These are phyloP conservation scores for Hexamita inflata DNA, from an alignment of 208 protist species.

Conservation along the genomic window DNA sequence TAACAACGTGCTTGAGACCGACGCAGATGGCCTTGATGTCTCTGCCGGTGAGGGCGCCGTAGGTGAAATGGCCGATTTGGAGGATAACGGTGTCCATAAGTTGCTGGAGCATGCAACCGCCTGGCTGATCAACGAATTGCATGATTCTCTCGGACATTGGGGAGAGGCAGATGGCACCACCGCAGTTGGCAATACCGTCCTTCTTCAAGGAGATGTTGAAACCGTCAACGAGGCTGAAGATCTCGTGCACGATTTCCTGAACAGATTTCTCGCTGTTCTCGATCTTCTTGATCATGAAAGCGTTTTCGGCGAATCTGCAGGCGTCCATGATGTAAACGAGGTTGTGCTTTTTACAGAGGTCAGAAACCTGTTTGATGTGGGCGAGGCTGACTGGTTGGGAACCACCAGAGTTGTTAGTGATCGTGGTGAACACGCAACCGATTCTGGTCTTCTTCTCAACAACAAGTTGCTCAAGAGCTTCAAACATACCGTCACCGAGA, in stretches of 20 bases:
- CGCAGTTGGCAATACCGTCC: slow-evolving; percentile 23
- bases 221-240: slow-evolving; percentile 22
- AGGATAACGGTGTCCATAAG: slow-evolving; percentile 9
- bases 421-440: slow-evolving; percentile 40
- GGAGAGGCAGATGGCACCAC: background rate
- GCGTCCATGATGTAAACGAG: slow-evolving; percentile 42
- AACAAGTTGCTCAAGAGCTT: background rate
- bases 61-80: background rate
- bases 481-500: background rate
- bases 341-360: slow-evolving; percentile 27
- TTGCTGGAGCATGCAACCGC: background rate
- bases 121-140: background rate
- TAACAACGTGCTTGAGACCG: background rate
- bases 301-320: slow-evolving; percentile 48
- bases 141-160: background rate
- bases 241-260: slow-evolving; percentile 20
- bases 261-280: slow-evolving; percentile 1
- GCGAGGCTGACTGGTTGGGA: slow-evolving; percentile 47
- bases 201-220: slow-evolving; percentile 34
- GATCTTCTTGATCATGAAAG: slow-evolving; percentile 42
- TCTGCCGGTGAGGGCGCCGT: background rate
- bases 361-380: slow-evolving; percentile 32
- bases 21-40: slow-evolving; percentile 16
- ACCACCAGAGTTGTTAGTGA: slow-evolving; percentile 48
- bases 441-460: background rate